Conservation (phyloP, 179 eudicot genomes). For the Silene vulgaris region DNA sequence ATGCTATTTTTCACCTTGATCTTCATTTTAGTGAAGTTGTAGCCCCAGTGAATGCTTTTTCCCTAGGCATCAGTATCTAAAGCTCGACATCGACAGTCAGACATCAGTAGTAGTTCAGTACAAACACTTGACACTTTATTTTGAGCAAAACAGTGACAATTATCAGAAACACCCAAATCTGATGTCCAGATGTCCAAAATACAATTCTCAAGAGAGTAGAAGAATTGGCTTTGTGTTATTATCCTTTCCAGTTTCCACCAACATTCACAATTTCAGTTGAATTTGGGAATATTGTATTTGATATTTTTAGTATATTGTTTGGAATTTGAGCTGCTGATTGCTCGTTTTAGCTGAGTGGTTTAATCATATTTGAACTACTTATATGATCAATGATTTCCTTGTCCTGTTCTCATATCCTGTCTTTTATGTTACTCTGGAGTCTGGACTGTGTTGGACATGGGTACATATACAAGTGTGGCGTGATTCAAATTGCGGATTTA, state of each 20-base stretch:
- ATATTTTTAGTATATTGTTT: neutral
- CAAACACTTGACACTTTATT: no score
- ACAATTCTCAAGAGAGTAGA: neutral
- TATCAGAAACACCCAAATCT: neutral
- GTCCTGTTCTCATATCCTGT: neutral
- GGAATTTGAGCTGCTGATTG: neutral
- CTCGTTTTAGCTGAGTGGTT: neutral
- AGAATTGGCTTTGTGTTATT: neutral
- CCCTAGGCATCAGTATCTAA: neutral
- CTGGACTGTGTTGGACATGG: neutral
- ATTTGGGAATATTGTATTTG: neutral
- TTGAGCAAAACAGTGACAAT: neutral
- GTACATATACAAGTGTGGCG: neutral
- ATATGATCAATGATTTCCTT: neutral
- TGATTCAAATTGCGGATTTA: no score
- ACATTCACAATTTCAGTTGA: no score
- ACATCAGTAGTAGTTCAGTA: no score
- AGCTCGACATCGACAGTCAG: slow-evolving; percentile 1
- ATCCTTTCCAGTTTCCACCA: no score
- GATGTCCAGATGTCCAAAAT: neutral
- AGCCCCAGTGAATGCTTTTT: neutral
- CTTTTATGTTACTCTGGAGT: neutral
- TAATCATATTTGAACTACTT: neutral
- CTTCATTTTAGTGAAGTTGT: neutral
- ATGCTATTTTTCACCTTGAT: neutral